These are phyloP conservation scores for Boletus barrowsii DNA, from an alignment of 768 basidiomycete species.

Conservation along the genomic window DNA sequence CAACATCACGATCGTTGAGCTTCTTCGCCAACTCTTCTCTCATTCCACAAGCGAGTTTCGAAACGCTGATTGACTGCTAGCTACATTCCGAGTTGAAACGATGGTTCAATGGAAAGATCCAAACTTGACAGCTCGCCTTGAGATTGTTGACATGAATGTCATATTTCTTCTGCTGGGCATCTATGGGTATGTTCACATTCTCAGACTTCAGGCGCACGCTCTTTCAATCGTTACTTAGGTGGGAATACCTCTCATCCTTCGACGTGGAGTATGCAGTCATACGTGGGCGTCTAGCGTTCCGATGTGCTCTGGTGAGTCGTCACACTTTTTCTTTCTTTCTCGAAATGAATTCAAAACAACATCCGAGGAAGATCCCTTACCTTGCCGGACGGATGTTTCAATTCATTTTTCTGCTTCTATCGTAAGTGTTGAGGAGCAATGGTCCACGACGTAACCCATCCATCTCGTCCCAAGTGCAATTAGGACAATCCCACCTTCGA, in stretches of 20 bases:
- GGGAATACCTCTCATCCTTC: conserved; percentile 24
- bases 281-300: conserved; percentile 20
- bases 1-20: neutral
- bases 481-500: neutral
- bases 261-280: conserved; percentile 24
- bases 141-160: neutral
- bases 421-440: conserved; percentile 6
- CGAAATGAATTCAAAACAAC: neutral
- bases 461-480: conserved; percentile 7
- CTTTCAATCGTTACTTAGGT: conserved; percentile 8
- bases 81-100: neutral
- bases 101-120: conserved; percentile 24
- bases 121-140: conserved; percentile 1
- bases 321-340: neutral
- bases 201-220: neutral
- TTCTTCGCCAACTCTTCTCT: neutral
- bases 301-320: conserved; percentile 25
- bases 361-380: conserved; percentile 20
- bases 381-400: conserved; percentile 18
- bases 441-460: neutral
- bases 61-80: neutral
- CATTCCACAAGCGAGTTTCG: neutral
- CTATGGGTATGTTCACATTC: conserved; percentile 17
- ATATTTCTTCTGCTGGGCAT: conserved; percentile 19
- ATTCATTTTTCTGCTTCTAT: conserved; percentile 14